phyloP scores from a whole-genome alignment of 257 asterid species.

The Ocimum tenuiflorum region DNA sequence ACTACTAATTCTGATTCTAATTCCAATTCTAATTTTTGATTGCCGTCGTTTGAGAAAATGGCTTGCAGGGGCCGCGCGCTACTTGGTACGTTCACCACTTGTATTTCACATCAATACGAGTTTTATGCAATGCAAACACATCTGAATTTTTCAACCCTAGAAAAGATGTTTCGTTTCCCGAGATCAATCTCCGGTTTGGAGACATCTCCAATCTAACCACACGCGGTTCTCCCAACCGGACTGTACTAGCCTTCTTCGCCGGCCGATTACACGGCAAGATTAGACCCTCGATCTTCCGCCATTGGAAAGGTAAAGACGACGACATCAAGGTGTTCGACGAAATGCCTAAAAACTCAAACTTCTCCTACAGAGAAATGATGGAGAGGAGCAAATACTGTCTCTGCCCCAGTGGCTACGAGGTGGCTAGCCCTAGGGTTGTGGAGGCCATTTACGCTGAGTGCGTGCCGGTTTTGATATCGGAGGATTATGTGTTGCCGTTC shows the following conservation, averaged over 20 bases:
- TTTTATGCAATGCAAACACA: slow-evolving; percentile 62
- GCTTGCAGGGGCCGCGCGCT: slow-evolving; percentile 65
- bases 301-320: slow-evolving; percentile 38
- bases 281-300: slow-evolving; percentile 34
- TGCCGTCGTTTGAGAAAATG: too few relatives aligned
- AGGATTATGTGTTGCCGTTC: slow-evolving; percentile 44
- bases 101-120: slow-evolving; percentile 63
- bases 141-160: slow-evolving; percentile 66
- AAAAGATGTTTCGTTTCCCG: slow-evolving; percentile 60
- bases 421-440: slow-evolving; percentile 56
- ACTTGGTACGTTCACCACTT: slow-evolving; percentile 54
- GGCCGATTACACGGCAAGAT: slow-evolving; percentile 54
- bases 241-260: slow-evolving; percentile 56
- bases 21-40: too few relatives aligned
- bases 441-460: slow-evolving; percentile 61
- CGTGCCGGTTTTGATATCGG: slow-evolving; percentile 49
- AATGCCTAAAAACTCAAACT: slow-evolving; percentile 24
- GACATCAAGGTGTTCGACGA: slow-evolving; percentile 30
- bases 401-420: slow-evolving; percentile 63
- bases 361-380: slow-evolving; percentile 40
- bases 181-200: slow-evolving; percentile 41
- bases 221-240: slow-evolving; percentile 24
- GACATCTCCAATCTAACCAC: slow-evolving; percentile 7
- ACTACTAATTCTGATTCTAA: too few relatives aligned
- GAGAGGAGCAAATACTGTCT: slow-evolving; percentile 43